Base-by-base conservation (phyloP, 352 stramenopile genomes). In the Hyaloperonospora brassicae region DNA sequence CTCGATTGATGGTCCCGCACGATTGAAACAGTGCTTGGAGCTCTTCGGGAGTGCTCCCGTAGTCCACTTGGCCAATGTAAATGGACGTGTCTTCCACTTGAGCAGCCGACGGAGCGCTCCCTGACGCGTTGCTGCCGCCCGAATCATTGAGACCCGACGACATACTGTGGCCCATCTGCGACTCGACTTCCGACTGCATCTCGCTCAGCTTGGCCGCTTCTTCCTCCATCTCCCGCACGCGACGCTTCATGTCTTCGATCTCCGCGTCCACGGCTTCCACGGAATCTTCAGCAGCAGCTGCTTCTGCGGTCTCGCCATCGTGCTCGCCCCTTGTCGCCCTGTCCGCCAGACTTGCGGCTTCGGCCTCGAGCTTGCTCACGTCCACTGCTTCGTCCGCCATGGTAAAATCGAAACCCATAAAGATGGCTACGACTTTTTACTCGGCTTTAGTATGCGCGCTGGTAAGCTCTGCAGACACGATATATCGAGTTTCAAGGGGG, bases 21-120 rank as follows among this genome's bases (percentile, higher is more conserved):
- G 81, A 88, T 63, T 97, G 83, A 78, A 99, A 99, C 57, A 98
- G 89, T 41, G 87, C 78, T 52, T 98, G 86, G 4, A 99, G 73
- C 67, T 98, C 93, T 59, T 98, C 94, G 0, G 95, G 90, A 21
- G 91, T 98, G 39, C 89, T 88, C 34, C 93, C 90, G 73, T 98
- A 98, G 68, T 98, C 93, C 34, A 98, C 94, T 66, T 99, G 94
- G 27, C 93, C 93, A 42, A 98, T 95, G 72, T 98, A 98, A 50
- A 98, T 92, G 60, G 79, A 90, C 51, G 68, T 87, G 24, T 87
- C 76, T 55, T 90, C 79, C 61, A 88, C 76, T 55, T 72, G 55
- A 17, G 17, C 17, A 10, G 65, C 49, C 6, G 74, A 62, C 17
- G 62, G 59, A 5, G 64, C 59, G 12, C 57, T 65, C 17, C 17